These are phyloP conservation scores for Nitzschia inconspicua DNA, from an alignment of 108 stramenopile genomes.

Conservation along the genomic window DNA sequence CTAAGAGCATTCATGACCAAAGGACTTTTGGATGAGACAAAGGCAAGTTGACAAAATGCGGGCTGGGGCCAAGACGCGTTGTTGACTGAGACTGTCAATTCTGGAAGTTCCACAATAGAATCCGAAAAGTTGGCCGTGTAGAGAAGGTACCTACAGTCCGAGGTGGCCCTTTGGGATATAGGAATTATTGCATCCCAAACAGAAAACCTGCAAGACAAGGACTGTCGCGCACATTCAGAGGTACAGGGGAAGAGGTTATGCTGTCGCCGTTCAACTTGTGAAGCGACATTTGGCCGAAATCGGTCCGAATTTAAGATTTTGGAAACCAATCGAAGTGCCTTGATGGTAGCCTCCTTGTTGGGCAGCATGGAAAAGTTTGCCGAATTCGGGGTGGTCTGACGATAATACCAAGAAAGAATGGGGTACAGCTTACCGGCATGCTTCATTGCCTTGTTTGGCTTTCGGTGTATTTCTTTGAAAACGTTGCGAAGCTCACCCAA, in stretches of 20 bases:
- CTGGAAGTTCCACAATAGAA: constrained; percentile 33
- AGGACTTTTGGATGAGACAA: constrained; percentile 58
- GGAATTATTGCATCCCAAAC: constrained; percentile 41
- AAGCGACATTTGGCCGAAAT: too few species aligned
- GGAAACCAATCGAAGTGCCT: background rate
- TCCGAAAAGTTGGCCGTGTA: constrained; percentile 62
- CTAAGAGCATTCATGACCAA: constrained; percentile 27
- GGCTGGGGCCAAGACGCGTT: constrained; percentile 28
- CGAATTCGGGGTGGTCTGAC: constrained; percentile 4
- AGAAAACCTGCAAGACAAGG: constrained; percentile 24
- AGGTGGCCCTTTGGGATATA: constrained; percentile 33
- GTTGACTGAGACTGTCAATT: constrained; percentile 13
- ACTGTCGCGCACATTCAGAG: constrained; percentile 51
- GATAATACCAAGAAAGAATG: constrained; percentile 30
- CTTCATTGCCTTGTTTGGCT: background rate
- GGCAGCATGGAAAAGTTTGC: too few species aligned
- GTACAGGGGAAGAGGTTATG: constrained; percentile 29
- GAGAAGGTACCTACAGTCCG: constrained; percentile 46
- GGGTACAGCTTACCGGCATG: background rate
- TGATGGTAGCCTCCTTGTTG: too few species aligned
- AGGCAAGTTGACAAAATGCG: constrained; percentile 62
- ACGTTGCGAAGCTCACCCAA: background rate
- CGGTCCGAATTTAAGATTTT: constrained; percentile 6
- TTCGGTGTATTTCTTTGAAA: background rate
- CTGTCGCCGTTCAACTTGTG: constrained; percentile 22